Base-by-base conservation (phyloP, 768 basidiomycete genomes). In the Tulasnella sp. region DNA sequence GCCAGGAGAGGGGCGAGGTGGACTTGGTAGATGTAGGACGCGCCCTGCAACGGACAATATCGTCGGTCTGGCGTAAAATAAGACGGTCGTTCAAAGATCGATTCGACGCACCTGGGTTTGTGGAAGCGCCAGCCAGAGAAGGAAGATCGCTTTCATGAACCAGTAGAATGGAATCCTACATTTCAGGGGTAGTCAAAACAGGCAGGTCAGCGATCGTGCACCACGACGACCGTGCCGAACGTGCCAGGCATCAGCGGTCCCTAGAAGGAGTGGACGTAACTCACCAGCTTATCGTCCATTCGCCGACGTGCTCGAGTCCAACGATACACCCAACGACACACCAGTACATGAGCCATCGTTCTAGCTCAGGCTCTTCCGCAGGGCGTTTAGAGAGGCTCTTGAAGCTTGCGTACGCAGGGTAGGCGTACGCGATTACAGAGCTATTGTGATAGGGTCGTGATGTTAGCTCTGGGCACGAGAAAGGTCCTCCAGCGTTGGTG, bases 341-440 rank as follows among this genome's bases (percentile, higher is more conserved):
- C 95, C 95, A 98, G 77, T 97, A 98, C 92, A 94, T 95, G 69
- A 98, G 84, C 94, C 95, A 97, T 80, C 94, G 84, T 79, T 97
- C 95, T 9, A 95, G 83, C 62, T 94, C 92, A 67, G 84, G 86
- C 76, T 93, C 91, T 0, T 89, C 89, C 1, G 91, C 91, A 22
- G 92, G 92, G n/a, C 92, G 85, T 76, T 90, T 88, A 41, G 90
- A 90, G 37, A 98, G 86, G 0, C 92, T 88, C 83, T 98, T 98
- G 83, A 95, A 98, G n/a, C 93, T 95, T 36, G 94, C 92, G 81
- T 98, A 98, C 29, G 90, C 91, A 0, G 95, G 95, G 79, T 98
- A 96, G 44, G 95, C 85, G 80, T 94, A 95, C 22, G 89, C 92
- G 5, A 83, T 84, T 40, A 86, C 80, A n/a, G 89, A 89, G 68